A percentile compares a stretch with the other conserved stretches of the same genome.
These are phyloP conservation scores for Clonostachys sp. DNA, from an alignment of 2,329 filamentous ascomycete genomes.

Conservation along the genomic window DNA sequence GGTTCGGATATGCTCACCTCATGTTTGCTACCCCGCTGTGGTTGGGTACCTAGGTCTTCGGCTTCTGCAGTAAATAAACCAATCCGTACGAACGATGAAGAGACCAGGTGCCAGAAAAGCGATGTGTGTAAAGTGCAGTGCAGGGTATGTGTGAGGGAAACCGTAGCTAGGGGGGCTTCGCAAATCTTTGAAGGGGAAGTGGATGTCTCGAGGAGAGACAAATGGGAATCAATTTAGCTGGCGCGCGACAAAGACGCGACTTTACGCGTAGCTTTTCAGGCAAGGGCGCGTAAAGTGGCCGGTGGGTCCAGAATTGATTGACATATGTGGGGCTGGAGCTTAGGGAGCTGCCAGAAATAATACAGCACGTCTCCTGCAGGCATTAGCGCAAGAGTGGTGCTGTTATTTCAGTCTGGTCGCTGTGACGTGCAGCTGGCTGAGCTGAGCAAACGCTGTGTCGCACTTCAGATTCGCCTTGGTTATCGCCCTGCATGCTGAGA, in stretches of 20 bases:
- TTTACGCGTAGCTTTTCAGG: slow-evolving; percentile 11
- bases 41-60: no score
- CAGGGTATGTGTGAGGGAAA: neutral
- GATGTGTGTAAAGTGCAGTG: slow-evolving; percentile 1
- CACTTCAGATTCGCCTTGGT: neutral
- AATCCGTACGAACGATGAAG: no score
- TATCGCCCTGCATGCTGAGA: no score
- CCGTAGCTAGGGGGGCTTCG: neutral
- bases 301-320: neutral
- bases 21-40: no score
- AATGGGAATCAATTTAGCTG: neutral
- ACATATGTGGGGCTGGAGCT: neutral
- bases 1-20: no score
- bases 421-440: neutral
- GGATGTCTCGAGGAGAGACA: neutral
- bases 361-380: neutral
- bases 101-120: neutral
- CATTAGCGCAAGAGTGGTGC: neutral
- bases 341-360: no score
- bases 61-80: no score
- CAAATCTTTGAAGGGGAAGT: neutral
- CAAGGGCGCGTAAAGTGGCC: slow-evolving; percentile 28
- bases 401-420: neutral
- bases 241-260: slow-evolving; percentile 1
- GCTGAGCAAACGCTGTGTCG: neutral